Evolutionary conservation across 495 filamentous ascomycete species (phyloP), one percentile per base, ranked within the genome.

Genomic region (Bacidia gigantensis): DNA sequence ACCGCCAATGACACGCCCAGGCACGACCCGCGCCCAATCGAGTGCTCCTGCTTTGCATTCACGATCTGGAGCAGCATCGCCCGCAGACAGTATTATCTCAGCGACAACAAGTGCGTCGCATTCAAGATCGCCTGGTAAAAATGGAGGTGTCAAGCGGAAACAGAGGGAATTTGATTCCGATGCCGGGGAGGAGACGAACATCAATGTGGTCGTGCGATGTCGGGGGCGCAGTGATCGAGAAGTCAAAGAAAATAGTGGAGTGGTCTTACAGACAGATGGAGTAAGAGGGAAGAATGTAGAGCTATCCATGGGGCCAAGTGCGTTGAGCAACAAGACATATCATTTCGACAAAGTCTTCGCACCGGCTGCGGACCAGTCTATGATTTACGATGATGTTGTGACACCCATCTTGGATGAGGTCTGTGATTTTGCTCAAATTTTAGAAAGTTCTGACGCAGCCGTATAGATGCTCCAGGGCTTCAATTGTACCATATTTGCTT

Each of bases 401-500:
- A 78, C 79, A 41, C 92, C 92, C 0, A 86, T 97, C 41, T 56
- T 98, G 46, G 87, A 94, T 56, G 89, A 98, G 77, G 89, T 95
- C 69, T 57, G 29, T 35, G 14, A 14, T 35, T 5, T 42, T 14
- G 0, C 12, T 26, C 5, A 35, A 35, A 35, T 5, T 14, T 7
- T 35, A 7, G 29, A 14, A 5, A 14, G 25, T 49, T 39, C 41
- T 56, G 32, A 41, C 35, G n/a, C n/a, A 26, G 41, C 11, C 18
- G 11, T 46, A 46, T 59, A 96, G 89, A 95, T 97, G 78, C 76
- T 98, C 21, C 74, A 79, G 23, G 92, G 92, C n/a, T 97, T 85
- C 68, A 98, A 98, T 64, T 98, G 92, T 65, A 98, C 92, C 7
- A 94, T 98, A 51, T 98, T 98, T 62, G 92, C 92, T 44, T 98